Evolutionary conservation across 116 monocot species (phyloP).

Genomic region (Posidonia oceanica): DNA sequence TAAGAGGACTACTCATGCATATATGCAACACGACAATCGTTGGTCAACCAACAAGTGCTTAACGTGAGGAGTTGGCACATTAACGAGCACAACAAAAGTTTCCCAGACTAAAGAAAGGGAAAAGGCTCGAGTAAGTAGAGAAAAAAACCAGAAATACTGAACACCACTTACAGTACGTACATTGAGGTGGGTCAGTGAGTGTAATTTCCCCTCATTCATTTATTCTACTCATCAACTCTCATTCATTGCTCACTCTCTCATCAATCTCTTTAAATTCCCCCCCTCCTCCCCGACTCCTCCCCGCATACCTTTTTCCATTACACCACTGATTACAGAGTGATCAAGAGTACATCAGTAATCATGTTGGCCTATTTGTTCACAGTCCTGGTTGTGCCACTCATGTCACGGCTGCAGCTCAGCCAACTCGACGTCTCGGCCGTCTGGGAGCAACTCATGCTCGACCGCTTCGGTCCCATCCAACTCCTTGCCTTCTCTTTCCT

Average conservation of each 20-base stretch:
- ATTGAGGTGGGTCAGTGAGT: neutral
- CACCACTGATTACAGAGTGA: neutral
- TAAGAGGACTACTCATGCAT: no score
- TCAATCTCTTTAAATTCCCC: constrained; percentile 4
- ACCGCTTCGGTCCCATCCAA: neutral
- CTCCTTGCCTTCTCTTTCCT: neutral
- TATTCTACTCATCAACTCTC: constrained; percentile 6
- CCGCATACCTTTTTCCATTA: no score
- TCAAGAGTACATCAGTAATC: neutral
- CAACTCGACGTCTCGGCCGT: constrained; percentile 1
- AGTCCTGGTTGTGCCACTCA: neutral
- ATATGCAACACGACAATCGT: no score
- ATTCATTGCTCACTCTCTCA: constrained; percentile 3
- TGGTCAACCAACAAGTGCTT: no score
- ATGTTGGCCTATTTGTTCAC: constrained; percentile 5
- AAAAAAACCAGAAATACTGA: neutral
- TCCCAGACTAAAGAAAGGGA: no score
- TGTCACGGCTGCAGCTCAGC: neutral
- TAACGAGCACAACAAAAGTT: no score
- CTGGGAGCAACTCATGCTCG: neutral
- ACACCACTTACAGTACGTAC: neutral
- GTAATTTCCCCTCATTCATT: neutral
- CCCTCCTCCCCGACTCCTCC: neutral
- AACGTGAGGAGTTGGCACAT: no score
- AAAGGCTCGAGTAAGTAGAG: neutral